phyloP scores from a whole-genome alignment of 2,329 filamentous ascomycete genomes.

The Calonectria pseudoreteaudii region DNA sequence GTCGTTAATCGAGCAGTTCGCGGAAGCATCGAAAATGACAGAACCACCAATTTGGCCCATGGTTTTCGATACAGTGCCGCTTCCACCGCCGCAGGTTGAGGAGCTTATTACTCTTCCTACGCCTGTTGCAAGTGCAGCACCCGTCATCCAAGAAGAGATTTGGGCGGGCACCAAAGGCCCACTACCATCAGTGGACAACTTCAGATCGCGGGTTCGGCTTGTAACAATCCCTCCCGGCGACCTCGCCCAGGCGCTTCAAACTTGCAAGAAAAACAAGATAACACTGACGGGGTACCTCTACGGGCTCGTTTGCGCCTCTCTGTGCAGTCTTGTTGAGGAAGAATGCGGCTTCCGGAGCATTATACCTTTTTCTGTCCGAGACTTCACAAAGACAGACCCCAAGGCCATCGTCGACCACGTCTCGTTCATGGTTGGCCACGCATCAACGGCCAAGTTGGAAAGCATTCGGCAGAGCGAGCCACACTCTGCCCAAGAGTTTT shows the following conservation, averaged over 20 bases:
- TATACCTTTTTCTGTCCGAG: conserved; percentile 22
- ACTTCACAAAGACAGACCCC: background rate
- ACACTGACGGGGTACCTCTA: conserved; percentile 23
- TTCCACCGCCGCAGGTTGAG: conserved; percentile 1
- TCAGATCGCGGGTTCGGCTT: conserved; percentile 10
- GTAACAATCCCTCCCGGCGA: background rate
- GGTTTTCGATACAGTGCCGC: background rate
- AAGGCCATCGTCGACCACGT: conserved; percentile 23
- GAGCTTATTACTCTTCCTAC: background rate
- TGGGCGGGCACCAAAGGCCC: conserved; percentile 13
- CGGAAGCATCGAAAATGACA: background rate
- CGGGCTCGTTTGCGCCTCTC: background rate
- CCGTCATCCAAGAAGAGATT: background rate
- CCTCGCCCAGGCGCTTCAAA: background rate
- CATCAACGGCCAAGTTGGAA: background rate
- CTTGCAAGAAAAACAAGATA: conserved; percentile 6
- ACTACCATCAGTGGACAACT: background rate
- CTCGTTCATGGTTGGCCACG: conserved; percentile 11
- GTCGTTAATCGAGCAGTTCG: conserved; percentile 3
- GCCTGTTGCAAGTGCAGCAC: background rate
- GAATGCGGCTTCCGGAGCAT: background rate
- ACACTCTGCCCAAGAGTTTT: background rate
- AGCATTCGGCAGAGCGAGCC: background rate
- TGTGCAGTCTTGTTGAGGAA: accelerated
- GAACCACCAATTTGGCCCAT: conserved; percentile 10